A percentile compares a stretch with the other conserved stretches of the same genome.
phyloP scores from a whole-genome alignment of 169 alveolate species.

The Plasmodium reichenowi region DNA sequence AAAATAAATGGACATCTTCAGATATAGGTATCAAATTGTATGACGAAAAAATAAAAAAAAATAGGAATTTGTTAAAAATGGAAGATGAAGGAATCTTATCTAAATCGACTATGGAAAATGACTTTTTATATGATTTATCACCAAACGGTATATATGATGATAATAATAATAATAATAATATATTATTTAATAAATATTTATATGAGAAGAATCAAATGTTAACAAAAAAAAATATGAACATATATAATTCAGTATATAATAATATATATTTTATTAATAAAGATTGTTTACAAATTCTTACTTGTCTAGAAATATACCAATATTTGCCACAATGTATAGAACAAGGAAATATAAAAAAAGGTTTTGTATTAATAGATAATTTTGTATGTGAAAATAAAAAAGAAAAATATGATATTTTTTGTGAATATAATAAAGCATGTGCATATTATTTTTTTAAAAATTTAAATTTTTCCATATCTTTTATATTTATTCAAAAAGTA shows the following conservation, averaged over 20 bases:
- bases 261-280: slow-evolving; percentile 30
- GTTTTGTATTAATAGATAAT: slow-evolving; percentile 42
- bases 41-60: background rate
- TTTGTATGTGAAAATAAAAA: slow-evolving; percentile 17
- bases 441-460: slow-evolving; percentile 21
- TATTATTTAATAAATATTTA: too few relatives aligned
- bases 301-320: slow-evolving; percentile 35
- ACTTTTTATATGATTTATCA: too few relatives aligned
- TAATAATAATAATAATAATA: too few relatives aligned
- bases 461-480: slow-evolving; percentile 23
- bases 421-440: slow-evolving; percentile 61
- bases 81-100: background rate
- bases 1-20: background rate
- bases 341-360: slow-evolving; percentile 27
- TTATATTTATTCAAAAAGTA: slow-evolving; percentile 26
- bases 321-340: slow-evolving; percentile 41
- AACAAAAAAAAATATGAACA: too few relatives aligned
- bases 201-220: background rate
- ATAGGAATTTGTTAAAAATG: background rate
- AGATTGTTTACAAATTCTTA: slow-evolving; percentile 5
- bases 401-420: slow-evolving; percentile 11
- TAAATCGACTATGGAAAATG: background rate
- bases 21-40: background rate
- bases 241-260: background rate
- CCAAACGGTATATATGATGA: too few relatives aligned